Base-by-base conservation (phyloP, 768 basidiomycete genomes). In the Hypholoma sublateritium region DNA sequence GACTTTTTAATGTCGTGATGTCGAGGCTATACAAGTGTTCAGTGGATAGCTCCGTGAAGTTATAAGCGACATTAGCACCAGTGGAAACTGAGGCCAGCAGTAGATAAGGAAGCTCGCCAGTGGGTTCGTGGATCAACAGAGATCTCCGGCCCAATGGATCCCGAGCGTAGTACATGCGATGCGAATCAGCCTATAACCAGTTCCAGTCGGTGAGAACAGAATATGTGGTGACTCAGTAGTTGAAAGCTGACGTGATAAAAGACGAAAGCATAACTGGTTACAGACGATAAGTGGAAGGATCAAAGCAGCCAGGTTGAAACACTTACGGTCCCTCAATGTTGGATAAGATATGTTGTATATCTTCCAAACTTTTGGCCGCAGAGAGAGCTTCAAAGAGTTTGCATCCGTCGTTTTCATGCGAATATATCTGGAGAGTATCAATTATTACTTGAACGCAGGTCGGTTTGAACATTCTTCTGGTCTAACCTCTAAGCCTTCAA, bases 81-180 rank as follows among this genome's bases (percentile, higher is more conserved):
- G 74, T 68, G 4, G 89, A 87, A 3, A 85, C 85, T 0, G 91
- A 93, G 7, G 85, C 69, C 24, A 94, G 71, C 32, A 90, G 65
- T 42, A 93, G 74, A 58, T 79, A 79, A 0, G 88, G 85, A 4
- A 71, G 71, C 16, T 53, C 49, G 1, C 59, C 37, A 13, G 78
- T 79, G 25, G 88, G 88, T 56, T 70, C 75, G 56, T 89, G 89
- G 32, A 91, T 74, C 6, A 96, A 74, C 6, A 96, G 77, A n/a
- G 93, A 95, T 46, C 94, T 81, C 36, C 93, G 81, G 6, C 93
- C 93, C 2, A 95, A 80, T 3, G 92, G 91, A 70, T 96, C 93
- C 52, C 92, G 80, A 14, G 80, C 88, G 65, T 88, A 93, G 71
- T 83, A 90, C 8, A 96, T 63, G 32, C 69, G 77, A 28, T 73